These are phyloP conservation scores for Monilinia fructigena DNA, from an alignment of 2,329 filamentous ascomycete genomes.

Conservation along the genomic window DNA sequence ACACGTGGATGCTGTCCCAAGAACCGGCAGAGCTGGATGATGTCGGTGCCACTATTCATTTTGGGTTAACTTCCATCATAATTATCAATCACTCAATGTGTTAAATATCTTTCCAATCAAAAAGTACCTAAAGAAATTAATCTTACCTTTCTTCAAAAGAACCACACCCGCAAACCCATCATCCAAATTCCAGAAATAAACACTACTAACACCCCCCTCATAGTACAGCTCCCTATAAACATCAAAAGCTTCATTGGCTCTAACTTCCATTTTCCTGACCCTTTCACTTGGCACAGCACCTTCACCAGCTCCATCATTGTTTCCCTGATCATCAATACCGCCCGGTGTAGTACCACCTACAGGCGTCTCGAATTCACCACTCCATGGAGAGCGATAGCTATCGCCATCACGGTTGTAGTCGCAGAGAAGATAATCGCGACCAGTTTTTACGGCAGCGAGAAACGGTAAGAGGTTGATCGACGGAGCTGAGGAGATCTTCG, in stretches of 20 bases:
- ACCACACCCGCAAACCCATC: conserved; percentile 97
- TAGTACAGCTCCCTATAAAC: conserved; percentile 96
- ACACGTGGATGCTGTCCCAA: conserved; percentile 99
- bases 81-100: neutral
- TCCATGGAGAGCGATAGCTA: conserved; percentile 98
- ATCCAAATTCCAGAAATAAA: conserved; percentile 98
- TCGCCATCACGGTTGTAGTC: conserved; percentile 99
- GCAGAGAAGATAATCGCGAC: conserved; percentile 94
- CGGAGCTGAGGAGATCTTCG: conserved; percentile 95
- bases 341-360: conserved; percentile 63
- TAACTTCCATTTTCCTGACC: conserved; percentile 89
- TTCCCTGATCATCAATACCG: conserved; percentile 50
- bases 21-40: conserved; percentile 69
- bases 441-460: conserved; percentile 81
- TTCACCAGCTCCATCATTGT: conserved; percentile 63
- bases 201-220: conserved; percentile 91
- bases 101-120: neutral
- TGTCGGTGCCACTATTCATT: conserved; percentile 58
- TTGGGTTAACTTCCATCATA: conserved; percentile 20
- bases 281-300: conserved; percentile 86
- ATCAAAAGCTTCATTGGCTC: conserved; percentile 94
- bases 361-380: conserved; percentile 94
- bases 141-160: conserved; percentile 85
- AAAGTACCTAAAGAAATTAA: conserved; percentile 7
- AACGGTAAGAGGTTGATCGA: conserved; percentile 89